Evolutionary conservation across 164 flowering plant genomes (phyloP).

Genomic region (Chimonanthus praecox): DNA sequence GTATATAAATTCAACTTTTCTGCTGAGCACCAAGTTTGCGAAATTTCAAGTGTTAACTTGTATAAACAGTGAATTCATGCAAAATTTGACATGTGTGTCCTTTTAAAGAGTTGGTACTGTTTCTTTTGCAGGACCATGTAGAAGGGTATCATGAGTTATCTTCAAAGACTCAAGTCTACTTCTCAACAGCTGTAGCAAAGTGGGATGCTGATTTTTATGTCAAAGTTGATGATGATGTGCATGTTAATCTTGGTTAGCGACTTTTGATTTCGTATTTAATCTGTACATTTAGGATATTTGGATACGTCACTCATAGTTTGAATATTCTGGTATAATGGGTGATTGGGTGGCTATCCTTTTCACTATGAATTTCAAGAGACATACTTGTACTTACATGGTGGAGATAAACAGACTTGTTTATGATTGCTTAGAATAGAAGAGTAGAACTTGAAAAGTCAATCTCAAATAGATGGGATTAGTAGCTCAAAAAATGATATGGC

Average conservation of each 20-base stretch:
- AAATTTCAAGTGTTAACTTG: not conserved
- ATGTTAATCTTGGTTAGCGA: constrained; percentile 77
- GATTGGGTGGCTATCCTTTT: not conserved
- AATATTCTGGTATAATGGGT: not conserved
- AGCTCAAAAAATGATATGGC: too few species aligned
- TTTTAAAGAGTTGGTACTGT: constrained; percentile 4
- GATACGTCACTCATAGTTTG: not conserved
- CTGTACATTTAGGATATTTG: not conserved
- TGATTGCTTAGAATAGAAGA: too few species aligned
- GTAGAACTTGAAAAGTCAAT: too few species aligned
- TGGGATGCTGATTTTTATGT: constrained; percentile 97
- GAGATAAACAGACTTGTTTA: too few species aligned
- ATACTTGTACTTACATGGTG: too few species aligned
- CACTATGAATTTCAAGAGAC: not conserved
- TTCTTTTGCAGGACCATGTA: constrained; percentile 64
- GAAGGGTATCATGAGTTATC: constrained; percentile 96
- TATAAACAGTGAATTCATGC: not conserved
- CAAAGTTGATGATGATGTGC: constrained; percentile 97
- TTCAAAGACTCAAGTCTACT: constrained; percentile 79
- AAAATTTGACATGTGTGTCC: not conserved
- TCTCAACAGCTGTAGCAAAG: constrained; percentile 80
- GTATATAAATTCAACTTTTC: constrained; percentile 25
- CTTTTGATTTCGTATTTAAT: constrained; percentile 1
- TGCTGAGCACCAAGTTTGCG: not conserved
- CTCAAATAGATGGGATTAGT: too few species aligned